These are phyloP conservation scores for Wickerhamiella pararugosa DNA, from an alignment of 1,139 yeast genomes.

Conservation along the genomic window DNA sequence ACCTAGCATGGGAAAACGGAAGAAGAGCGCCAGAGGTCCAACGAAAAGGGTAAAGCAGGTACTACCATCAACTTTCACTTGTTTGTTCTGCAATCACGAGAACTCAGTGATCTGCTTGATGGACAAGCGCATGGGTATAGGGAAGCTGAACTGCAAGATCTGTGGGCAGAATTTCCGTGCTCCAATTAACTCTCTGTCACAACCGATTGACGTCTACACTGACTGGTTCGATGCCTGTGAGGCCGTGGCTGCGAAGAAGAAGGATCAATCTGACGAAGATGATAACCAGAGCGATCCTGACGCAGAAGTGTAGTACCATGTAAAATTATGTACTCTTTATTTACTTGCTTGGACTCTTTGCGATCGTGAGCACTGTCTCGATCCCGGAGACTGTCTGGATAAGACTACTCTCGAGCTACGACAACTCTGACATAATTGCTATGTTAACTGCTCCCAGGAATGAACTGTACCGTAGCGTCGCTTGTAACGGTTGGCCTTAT, in stretches of 20 bases:
- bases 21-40: conserved; percentile 77
- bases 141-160: conserved; percentile 75
- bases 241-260: conserved; percentile 65
- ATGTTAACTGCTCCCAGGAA: no score
- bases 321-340: no score
- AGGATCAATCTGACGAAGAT: conserved; percentile 18
- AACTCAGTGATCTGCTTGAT: conserved; percentile 75
- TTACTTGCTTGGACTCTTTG: no score
- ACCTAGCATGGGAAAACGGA: conserved; percentile 58
- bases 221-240: conserved; percentile 99
- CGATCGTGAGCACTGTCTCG: no score
- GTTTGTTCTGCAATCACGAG: conserved; percentile 93
- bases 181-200: conserved; percentile 60
- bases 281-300: conserved; percentile 14
- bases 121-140: conserved; percentile 77
- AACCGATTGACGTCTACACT: conserved; percentile 87
- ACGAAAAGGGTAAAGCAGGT: conserved; percentile 63
- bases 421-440: no score
- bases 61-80: conserved; percentile 74
- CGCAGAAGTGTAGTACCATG: no score
- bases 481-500: no score
- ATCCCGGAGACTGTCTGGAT: no score
- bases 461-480: no score
- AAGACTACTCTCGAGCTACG: no score
- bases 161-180: conserved; percentile 94